Evolutionary conservation across 345 rosid genomes (phyloP), one percentile per base, ranked within the genome.

Genomic region (Aethionema arabicum): DNA sequence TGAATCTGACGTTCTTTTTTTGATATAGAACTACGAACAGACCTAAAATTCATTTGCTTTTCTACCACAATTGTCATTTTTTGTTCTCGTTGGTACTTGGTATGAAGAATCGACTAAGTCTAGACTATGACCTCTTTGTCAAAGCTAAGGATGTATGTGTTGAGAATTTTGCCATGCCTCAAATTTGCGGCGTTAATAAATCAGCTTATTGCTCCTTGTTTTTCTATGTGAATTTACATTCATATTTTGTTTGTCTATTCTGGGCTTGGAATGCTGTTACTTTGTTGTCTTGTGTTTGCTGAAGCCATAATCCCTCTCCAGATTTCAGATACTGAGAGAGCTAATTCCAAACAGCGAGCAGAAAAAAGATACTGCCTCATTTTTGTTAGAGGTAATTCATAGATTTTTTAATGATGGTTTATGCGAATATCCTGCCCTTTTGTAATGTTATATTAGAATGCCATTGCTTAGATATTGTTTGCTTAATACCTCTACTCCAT

Each of bases 261-360:
- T 6, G n/a, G 10, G 44, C 4, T 40, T 8, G 8, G 0, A 35
- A 30, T 32, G 27, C 52, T 31, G 0, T 54, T 4, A 35, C 35
- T 3, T 33, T 35, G 6, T 9, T 15, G 7, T 10, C 0, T 13
- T 15, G 12, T 40, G 42, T 63, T 15, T 63, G 38, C 32, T 67
- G 72, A 63, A 49, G 55, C 14, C 0, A 5, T 44, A 4, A 3
- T 51, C 51, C 62, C 27, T 74, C 65, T 65, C 72, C 90, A 93
- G 96, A 65, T 93, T 93, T 79, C 99, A 93, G 84, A 80, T 74
- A 65, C 75, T 95, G 82, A 90, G 99, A 83, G 97, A 82, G 13
- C 78, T 95, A 32, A 86, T 95, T 73, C 96, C 97, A 4, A 80
- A 85, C 59, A 74, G 86, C 63, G 96, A 95, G 39, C 97, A 95